Percentiles rank a stretch among this genome's conserved stretches.
Evolutionary conservation across 2,329 filamentous ascomycete species (phyloP).

Genomic region (Pestalotiopsis sp.): DNA sequence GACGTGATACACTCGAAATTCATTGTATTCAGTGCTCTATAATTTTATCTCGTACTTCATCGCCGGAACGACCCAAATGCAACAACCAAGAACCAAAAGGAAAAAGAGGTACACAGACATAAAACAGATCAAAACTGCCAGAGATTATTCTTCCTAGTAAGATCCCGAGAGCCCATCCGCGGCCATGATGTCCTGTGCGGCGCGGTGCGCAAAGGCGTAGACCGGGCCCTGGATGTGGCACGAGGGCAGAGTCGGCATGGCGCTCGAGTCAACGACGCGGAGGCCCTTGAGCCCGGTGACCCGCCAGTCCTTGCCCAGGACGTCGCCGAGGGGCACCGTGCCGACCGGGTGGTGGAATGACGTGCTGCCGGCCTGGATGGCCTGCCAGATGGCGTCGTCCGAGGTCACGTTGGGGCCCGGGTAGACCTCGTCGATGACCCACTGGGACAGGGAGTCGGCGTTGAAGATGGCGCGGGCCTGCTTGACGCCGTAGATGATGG

Average conservation of each 20-base stretch:
- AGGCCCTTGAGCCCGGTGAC: slow-evolving; percentile 2
- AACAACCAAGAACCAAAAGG: too few relatives aligned
- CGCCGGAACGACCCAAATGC: too few relatives aligned
- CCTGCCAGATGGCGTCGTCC: background rate
- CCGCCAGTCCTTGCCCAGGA: background rate
- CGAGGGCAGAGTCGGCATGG: background rate
- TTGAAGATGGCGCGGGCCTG: background rate
- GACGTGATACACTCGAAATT: too few relatives aligned
- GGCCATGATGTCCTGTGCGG: background rate
- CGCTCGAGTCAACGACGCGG: slow-evolving; percentile 4
- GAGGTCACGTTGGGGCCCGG: background rate
- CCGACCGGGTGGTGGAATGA: background rate
- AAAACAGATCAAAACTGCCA: background rate
- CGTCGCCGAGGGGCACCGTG: background rate
- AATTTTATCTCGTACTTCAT: too few relatives aligned
- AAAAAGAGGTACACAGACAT: background rate
- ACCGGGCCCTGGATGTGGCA: background rate
- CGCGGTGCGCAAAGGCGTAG: slow-evolving; percentile 1
- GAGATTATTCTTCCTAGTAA: background rate
- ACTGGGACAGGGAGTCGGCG: background rate
- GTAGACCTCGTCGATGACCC: background rate
- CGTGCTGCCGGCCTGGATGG: background rate
- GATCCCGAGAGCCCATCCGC: background rate
- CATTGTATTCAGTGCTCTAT: too few relatives aligned
- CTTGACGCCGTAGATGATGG: slow-evolving; percentile 1